Percentiles rank a stretch among this genome's conserved stretches.
Evolutionary conservation across 2,329 filamentous ascomycete species (phyloP).

Genomic region (Diplodia mutila): DNA sequence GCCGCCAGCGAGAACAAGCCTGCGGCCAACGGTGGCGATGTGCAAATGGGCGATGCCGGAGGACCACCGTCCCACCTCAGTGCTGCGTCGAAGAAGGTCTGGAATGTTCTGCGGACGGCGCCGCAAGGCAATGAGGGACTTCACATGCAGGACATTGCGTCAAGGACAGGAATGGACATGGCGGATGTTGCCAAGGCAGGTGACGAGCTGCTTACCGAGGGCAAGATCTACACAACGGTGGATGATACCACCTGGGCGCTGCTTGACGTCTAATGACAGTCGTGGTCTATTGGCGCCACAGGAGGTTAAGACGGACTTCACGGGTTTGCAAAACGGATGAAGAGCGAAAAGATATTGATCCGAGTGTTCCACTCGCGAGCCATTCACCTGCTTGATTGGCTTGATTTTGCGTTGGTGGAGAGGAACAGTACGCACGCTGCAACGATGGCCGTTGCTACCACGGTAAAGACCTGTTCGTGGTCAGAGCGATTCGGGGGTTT

Average conservation of each 20-base stretch:
- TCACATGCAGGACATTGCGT: conserved; percentile 76
- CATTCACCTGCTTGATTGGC: background rate
- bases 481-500: background rate
- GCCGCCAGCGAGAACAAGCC: conserved; percentile 45
- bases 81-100: conserved; percentile 69
- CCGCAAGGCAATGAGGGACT: conserved; percentile 80
- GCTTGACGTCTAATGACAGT: conserved; percentile 62
- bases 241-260: conserved; percentile 93
- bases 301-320: background rate
- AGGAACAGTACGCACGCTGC: conserved; percentile 47
- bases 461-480: conserved; percentile 37
- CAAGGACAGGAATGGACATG: conserved; percentile 65
- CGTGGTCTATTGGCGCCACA: background rate
- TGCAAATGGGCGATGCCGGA: conserved; percentile 11
- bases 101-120: conserved; percentile 66
- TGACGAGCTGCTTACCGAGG: conserved; percentile 75
- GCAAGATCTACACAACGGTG: conserved; percentile 85
- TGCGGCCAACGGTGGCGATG: conserved; percentile 29
- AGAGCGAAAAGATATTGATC: background rate
- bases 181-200: conserved; percentile 75
- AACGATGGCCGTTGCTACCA: conserved; percentile 46
- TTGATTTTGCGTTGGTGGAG: conserved; percentile 40
- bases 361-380: background rate
- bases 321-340: background rate
- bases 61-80: conserved; percentile 39